phyloP scores from a whole-genome alignment of 2,329 filamentous ascomycete genomes.

The Phyllosticta citribraziliensis region DNA sequence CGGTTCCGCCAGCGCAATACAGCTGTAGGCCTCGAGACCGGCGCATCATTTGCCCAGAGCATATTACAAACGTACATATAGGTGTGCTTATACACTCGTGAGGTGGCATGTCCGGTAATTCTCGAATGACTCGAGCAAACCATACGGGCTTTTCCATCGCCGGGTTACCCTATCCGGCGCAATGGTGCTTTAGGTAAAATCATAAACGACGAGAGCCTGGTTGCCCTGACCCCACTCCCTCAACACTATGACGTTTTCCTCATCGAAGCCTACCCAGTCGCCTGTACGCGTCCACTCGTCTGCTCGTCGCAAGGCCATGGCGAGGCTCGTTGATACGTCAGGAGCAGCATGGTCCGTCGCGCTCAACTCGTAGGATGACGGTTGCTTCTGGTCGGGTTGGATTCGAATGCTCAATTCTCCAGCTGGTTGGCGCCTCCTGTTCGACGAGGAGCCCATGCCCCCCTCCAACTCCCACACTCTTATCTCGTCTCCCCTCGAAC shows the following conservation, averaged over 20 bases:
- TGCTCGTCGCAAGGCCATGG: background rate
- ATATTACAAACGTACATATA: background rate
- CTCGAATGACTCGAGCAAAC: background rate
- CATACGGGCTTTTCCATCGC: background rate
- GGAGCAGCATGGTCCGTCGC: background rate
- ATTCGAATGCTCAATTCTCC: conserved; percentile 47
- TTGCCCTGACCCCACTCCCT: conserved; percentile 58
- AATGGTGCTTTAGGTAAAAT: conserved; percentile 58
- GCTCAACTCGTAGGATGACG: background rate
- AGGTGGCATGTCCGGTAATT: background rate
- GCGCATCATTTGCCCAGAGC: background rate
- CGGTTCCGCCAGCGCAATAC: background rate
- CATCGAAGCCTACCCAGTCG: conserved; percentile 77
- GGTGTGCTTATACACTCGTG: background rate
- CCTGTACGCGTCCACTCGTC: conserved; percentile 36
- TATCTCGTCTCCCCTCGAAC: conserved; percentile 55
- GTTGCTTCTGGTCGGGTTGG: conserved; percentile 27
- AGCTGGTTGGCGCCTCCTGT: conserved; percentile 32
- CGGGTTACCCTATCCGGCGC: background rate
- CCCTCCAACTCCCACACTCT: conserved; percentile 87
- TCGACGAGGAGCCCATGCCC: conserved; percentile 41
- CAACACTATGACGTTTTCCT: conserved; percentile 82
- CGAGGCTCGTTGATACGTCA: background rate
- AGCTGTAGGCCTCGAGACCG: background rate
- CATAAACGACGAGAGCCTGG: conserved; percentile 72